A percentile compares a stretch with the other conserved stretches of the same genome.
phyloP scores from a whole-genome alignment of 306 rosid genomes.

The Vigna nakashimae region DNA sequence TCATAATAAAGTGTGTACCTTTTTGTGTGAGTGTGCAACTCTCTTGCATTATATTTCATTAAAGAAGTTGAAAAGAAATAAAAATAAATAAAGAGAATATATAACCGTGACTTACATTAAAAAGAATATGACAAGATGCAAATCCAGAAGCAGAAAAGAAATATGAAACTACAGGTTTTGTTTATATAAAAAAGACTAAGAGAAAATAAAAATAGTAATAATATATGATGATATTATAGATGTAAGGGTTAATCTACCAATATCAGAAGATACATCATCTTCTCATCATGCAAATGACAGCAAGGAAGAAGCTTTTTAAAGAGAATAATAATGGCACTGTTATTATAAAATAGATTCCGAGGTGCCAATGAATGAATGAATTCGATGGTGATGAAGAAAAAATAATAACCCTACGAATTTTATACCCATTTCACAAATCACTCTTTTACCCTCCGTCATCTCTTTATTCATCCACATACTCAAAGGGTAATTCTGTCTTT shows the following conservation, averaged over 20 bases:
- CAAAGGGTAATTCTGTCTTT: constrained; percentile 41
- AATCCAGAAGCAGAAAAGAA: constrained; percentile 62
- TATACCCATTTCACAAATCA: neutral
- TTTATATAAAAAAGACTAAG: neutral
- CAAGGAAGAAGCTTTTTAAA: constrained; percentile 53
- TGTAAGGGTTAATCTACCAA: constrained; percentile 48
- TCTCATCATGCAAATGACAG: constrained; percentile 47
- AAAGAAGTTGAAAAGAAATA: neutral
- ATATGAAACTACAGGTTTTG: constrained; percentile 44
- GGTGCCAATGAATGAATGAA: constrained; percentile 39
- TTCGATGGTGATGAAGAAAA: constrained; percentile 40
- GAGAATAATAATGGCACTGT: constrained; percentile 46
- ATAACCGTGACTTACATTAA: constrained; percentile 24
- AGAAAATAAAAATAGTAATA: constrained; percentile 8
- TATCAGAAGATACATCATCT: constrained; percentile 39
- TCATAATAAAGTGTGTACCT: constrained; percentile 33
- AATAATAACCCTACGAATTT: constrained; percentile 47
- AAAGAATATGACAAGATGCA: constrained; percentile 38
- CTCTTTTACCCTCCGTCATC: constrained; percentile 28
- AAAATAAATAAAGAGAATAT: neutral
- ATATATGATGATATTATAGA: neutral
- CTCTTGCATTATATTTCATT: constrained; percentile 5
- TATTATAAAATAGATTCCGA: constrained; percentile 22
- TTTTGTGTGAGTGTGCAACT: neutral
- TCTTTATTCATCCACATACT: neutral